Percentiles rank a stretch among this genome's conserved stretches.
phyloP scores from a whole-genome alignment of 202 grass and related monocot genomes.

The Carex sylvatica region DNA sequence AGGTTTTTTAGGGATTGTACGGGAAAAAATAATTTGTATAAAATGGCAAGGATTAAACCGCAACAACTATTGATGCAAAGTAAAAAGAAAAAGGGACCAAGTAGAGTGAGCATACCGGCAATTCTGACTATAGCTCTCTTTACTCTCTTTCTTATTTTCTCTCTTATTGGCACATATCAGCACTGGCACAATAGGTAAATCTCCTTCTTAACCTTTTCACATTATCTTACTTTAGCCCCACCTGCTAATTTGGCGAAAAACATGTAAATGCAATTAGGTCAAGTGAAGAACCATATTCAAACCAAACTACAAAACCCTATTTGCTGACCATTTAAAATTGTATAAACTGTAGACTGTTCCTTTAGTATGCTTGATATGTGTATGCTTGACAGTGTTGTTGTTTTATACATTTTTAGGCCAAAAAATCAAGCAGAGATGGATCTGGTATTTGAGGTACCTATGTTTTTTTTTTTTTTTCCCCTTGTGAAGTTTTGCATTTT shows the following conservation, averaged over 20 bases:
- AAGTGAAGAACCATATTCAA: background rate
- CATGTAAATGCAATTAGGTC: background rate
- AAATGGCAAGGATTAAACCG: constrained; percentile 91
- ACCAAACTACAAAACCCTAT: background rate
- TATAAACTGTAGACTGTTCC: background rate
- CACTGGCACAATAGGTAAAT: constrained; percentile 67
- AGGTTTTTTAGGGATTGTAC: background rate
- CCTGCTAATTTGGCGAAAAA: background rate
- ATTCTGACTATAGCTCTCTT: constrained; percentile 74
- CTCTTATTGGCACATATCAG: constrained; percentile 70
- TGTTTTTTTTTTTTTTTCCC: background rate
- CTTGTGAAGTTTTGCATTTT: background rate
- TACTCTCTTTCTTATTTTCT: constrained; percentile 65
- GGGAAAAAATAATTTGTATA: background rate
- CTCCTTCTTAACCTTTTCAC: constrained; percentile 6
- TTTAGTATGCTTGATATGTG: background rate
- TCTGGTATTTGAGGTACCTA: constrained; percentile 57
- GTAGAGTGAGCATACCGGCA: constrained; percentile 64
- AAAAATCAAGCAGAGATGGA: constrained; percentile 33
- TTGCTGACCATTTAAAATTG: background rate
- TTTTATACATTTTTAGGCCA: constrained; percentile 38
- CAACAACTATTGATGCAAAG: constrained; percentile 90
- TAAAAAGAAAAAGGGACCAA: constrained; percentile 77
- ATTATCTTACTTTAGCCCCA: background rate
- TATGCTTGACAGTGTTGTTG: constrained; percentile 29